A percentile compares a stretch with the other conserved stretches of the same genome.
These are phyloP conservation scores for Trichoderma afroharzianum DNA, from an alignment of 2,329 filamentous ascomycete genomes.

Conservation along the genomic window DNA sequence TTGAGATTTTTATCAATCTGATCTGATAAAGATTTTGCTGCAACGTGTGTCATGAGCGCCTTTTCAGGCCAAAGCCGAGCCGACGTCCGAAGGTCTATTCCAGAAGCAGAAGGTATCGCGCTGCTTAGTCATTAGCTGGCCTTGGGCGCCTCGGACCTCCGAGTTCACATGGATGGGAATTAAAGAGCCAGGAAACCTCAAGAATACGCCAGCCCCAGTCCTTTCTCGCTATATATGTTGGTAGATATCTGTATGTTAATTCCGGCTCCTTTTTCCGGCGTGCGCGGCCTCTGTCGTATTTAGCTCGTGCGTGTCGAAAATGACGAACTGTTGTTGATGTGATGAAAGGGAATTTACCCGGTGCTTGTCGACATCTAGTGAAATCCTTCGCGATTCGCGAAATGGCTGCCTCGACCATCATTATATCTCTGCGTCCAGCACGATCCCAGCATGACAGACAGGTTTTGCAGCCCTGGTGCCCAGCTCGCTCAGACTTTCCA, in stretches of 20 bases:
- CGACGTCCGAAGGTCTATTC: constrained; percentile 6
- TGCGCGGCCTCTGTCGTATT: not conserved
- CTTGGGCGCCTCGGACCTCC: constrained; percentile 8
- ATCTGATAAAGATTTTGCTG: constrained; percentile 34
- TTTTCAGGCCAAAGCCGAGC: constrained; percentile 3
- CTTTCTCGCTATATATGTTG: not conserved
- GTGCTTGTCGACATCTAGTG: not conserved
- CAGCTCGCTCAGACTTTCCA: constrained; percentile 14
- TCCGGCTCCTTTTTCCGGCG: not conserved
- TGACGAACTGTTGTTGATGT: not conserved
- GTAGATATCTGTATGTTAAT: not conserved
- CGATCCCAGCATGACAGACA: not conserved
- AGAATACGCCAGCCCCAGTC: not conserved
- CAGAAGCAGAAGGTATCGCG: not conserved
- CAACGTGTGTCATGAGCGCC: constrained; percentile 11
- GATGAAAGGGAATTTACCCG: not conserved
- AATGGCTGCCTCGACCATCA: not conserved
- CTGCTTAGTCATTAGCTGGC: constrained; percentile 7
- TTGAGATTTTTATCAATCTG: constrained; percentile 37
- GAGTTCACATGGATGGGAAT: not conserved
- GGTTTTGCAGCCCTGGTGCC: not conserved
- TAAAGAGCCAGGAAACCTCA: not conserved
- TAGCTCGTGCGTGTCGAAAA: not conserved
- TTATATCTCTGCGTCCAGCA: not conserved
- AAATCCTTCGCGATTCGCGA: not conserved